These are phyloP conservation scores for Aspergillus candidus DNA, from an alignment of 2,329 filamentous ascomycete genomes.

Conservation along the genomic window DNA sequence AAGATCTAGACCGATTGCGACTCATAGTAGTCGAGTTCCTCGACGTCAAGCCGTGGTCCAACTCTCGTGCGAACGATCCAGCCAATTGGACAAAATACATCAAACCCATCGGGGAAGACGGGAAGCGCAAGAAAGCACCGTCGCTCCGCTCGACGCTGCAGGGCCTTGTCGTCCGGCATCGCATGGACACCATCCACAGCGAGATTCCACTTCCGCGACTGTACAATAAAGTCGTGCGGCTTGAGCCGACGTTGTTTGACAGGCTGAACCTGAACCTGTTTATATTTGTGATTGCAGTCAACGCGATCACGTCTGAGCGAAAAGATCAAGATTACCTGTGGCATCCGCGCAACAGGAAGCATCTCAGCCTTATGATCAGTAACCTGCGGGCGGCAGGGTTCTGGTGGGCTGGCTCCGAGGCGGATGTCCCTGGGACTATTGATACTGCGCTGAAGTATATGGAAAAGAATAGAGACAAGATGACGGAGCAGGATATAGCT, in stretches of 20 bases:
- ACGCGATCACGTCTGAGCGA: slow-evolving; percentile 81
- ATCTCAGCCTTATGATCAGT: slow-evolving; percentile 61
- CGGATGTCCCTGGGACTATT: slow-evolving; percentile 59
- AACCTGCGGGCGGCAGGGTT: slow-evolving; percentile 82
- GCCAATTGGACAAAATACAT: slow-evolving; percentile 70
- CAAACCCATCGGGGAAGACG: slow-evolving; percentile 53
- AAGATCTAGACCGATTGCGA: slow-evolving; percentile 62
- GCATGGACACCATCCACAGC: slow-evolving; percentile 60
- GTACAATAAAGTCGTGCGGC: slow-evolving; percentile 62
- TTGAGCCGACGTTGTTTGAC: slow-evolving; percentile 81
- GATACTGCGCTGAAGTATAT: slow-evolving; percentile 65
- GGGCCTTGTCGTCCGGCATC: slow-evolving; percentile 75
- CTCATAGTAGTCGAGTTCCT: slow-evolving; percentile 65
- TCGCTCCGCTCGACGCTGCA: slow-evolving; percentile 64
- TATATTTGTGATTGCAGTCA: slow-evolving; percentile 74
- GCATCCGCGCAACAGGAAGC: slow-evolving; percentile 64
- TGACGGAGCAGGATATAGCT: slow-evolving; percentile 55
- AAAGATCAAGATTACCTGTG: slow-evolving; percentile 85
- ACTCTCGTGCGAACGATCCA: slow-evolving; percentile 52
- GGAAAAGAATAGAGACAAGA: slow-evolving; percentile 52
- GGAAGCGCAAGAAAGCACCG: slow-evolving; percentile 39
- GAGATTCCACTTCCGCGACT: slow-evolving; percentile 64
- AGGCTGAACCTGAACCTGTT: slow-evolving; percentile 79
- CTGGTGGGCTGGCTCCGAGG: slow-evolving; percentile 72
- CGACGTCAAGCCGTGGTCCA: slow-evolving; percentile 71